A percentile compares a stretch with the other conserved stretches of the same genome.
phyloP scores from a whole-genome alignment of 2,329 filamentous ascomycete species.

The Samsoniella hepiali region DNA sequence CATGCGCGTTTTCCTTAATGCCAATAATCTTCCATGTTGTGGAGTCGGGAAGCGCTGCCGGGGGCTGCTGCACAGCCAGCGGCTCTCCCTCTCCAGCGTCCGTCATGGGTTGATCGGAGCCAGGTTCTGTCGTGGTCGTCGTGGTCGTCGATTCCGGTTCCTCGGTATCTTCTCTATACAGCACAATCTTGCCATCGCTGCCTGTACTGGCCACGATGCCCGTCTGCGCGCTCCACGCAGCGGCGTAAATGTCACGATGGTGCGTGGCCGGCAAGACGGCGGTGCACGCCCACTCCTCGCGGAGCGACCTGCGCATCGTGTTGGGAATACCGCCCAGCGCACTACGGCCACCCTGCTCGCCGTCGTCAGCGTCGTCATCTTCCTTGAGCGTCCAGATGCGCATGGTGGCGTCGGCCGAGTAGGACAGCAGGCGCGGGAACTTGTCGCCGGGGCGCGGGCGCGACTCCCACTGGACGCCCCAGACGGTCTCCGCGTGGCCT shows the following conservation, averaged over 20 bases:
- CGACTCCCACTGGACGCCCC: constrained; percentile 75
- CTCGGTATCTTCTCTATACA: constrained; percentile 65
- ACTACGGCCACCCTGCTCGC: constrained; percentile 30
- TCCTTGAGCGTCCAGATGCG: constrained; percentile 72
- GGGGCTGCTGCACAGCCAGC: constrained; percentile 1
- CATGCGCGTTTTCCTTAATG: constrained; percentile 72
- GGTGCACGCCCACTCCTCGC: constrained; percentile 82
- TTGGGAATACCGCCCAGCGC: constrained; percentile 70
- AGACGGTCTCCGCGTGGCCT: constrained; percentile 83
- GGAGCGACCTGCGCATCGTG: constrained; percentile 74
- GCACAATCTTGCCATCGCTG: constrained; percentile 75
- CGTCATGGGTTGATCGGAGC: constrained; percentile 29
- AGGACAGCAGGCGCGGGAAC: constrained; percentile 70
- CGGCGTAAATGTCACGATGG: constrained; percentile 77
- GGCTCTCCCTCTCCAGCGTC: constrained; percentile 20
- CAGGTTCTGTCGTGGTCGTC: constrained; percentile 24
- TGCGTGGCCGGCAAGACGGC: constrained; percentile 72
- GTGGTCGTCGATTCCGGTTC: constrained; percentile 21
- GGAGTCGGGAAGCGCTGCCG: constrained; percentile 18
- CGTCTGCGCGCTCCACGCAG: constrained; percentile 74
- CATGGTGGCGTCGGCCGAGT: constrained; percentile 77
- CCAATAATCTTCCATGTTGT: constrained; percentile 70
- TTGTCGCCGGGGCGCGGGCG: constrained; percentile 34
- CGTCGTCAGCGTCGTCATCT: constrained; percentile 42
- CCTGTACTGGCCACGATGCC: constrained; percentile 84